These are phyloP conservation scores for Cyphellophora europaea DNA, from an alignment of 2,329 filamentous ascomycete genomes.

Conservation along the genomic window DNA sequence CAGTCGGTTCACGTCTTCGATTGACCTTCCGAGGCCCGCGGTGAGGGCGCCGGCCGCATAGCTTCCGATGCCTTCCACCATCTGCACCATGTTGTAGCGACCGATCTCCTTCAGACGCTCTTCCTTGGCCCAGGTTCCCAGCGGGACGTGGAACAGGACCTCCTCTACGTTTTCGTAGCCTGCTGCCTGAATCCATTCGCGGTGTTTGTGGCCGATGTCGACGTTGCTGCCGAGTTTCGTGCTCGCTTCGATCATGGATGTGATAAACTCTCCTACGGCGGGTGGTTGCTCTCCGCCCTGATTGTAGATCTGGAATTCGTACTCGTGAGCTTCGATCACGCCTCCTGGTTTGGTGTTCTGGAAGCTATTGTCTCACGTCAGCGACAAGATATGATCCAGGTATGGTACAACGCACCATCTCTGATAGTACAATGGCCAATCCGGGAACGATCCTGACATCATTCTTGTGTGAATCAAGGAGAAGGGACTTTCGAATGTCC, in stretches of 20 bases:
- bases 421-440: conserved; percentile 8
- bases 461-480: conserved; percentile 17
- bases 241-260: neutral
- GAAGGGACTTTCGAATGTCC: conserved; percentile 18
- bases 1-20: no score
- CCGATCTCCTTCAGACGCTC: neutral
- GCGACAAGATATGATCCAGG: no score
- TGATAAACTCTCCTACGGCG: neutral
- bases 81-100: no score
- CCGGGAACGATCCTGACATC: conserved; percentile 5
- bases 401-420: no score
- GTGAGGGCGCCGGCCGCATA: no score
- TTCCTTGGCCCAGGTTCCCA: neutral
- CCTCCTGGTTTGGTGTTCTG: conserved; percentile 29
- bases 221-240: neutral
- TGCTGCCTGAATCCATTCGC: neutral
- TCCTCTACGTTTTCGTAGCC: neutral
- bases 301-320: neutral
- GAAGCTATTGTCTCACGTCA: no score
- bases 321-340: conserved; percentile 27
- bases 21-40: no score
- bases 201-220: neutral
- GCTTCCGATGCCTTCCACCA: no score
- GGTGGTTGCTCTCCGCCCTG: neutral
- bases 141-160: neutral